Evolutionary conservation across 805 yeast genomes (phyloP), one percentile per base, ranked within the genome.

Genomic region (Cyberlindnera amylophila): DNA sequence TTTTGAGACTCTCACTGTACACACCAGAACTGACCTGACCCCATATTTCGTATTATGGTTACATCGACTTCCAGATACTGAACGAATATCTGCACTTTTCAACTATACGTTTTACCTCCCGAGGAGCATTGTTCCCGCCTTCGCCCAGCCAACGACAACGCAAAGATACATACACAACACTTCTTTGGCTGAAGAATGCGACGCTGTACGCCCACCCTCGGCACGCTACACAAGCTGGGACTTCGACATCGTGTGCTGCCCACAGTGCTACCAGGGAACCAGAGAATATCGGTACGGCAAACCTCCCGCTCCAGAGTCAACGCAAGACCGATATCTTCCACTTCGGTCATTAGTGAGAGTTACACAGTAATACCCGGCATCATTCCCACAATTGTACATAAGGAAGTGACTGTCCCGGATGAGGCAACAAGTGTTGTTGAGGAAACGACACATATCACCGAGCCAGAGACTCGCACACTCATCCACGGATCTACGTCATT

Each of bases 241-340:
- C 14, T 27, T 19, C 37, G 43, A 30, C 36, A 35, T 35, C 36
- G 23, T 13, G 9, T 18, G 8, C 19, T 11, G 27, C 24, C n/a
- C 12, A 11, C 33, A n/a, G 14, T 38, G 10, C 37, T 19, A 11
- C 38, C 32, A 13, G 33, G 18, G 2, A 24, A 38, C 29, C 44
- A 41, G 31, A 8, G 34, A 28, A 30, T 29, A 13, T 6, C 35
- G 8, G 34, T 43, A 39, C 46, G 46, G 43, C 46, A 43, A 34
- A 38, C 42, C 3, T 39, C 41, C 19, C 34, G 34, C 13, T 31
- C 46, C 15, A n/a, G 37, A 19, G 32, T 38, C 24, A 42, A 37
- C 36, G 31, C 42, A 14, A 31, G 46, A 16, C 46, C 42, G 19
- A 28, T 43, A 6, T 31, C 43, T 1, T 38, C 46, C 13, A 35